Base-by-base conservation (phyloP, 2,329 filamentous ascomycete genomes). In the Fusarium guadeloupense region DNA sequence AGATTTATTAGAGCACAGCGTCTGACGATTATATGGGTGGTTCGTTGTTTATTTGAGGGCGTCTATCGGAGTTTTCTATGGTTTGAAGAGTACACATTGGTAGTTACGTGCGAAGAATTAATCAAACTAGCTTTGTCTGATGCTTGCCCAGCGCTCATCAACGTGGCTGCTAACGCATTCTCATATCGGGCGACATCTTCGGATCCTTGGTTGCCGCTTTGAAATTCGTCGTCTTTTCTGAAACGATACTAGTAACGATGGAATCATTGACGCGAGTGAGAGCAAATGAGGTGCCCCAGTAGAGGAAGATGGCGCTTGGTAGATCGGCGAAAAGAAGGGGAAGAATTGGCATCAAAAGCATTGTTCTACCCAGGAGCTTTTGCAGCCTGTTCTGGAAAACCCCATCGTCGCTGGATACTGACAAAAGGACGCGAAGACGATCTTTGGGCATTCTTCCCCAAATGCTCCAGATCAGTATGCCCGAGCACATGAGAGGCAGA, bases 401-500 rank as follows among this genome's bases (percentile, higher is more conserved):
- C 14, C 62, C 59, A n/a, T 58, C 56, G 37, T 54, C 23, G 21
- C 44, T 20, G 51, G 58, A 5, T 46, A 55, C 7, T 72, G 41
- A 59, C 14, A 77, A 51, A 6, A 75, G 54, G 2, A 49, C 50
- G n/a, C 63, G 52, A 1, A 76, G 63, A 33, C 72, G 66, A 9
- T 72, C 67, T 42, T 54, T 62, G 21, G 68, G 60, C 54, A 77
- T 61, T 16, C 59, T 70, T 5, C 64, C 67, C 72, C 72, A 75
- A 3, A 60, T 67, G 19, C 68, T 71, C 47, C 59, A 67, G 4
- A 68, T 69, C 17, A 78, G 50, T 9, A 74, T 55, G 1, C 59
- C 60, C 2, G 72, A 71, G 51, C 73, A 77, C 31, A 75, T 53
- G 9, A 75, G 21, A 4, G 85, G 83, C 0, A 86, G 76, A 23